Conservation (phyloP, 2,329 filamentous ascomycete genomes). For the Plenodomus tracheiphilus region DNA sequence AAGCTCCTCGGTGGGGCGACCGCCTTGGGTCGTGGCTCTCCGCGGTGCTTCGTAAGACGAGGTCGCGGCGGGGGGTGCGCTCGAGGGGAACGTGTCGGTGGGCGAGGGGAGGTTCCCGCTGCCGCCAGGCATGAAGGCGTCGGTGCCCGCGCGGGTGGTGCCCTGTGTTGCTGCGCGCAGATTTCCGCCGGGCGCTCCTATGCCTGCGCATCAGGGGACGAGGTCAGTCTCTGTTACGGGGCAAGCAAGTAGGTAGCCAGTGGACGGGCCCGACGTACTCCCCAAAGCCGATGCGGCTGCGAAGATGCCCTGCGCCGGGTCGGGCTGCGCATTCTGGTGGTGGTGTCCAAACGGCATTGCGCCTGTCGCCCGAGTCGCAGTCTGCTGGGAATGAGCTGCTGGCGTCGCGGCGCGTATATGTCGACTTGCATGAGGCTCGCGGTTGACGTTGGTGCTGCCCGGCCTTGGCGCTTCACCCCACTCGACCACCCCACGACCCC, state of each 20-base stretch:
- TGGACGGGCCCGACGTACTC: conserved; percentile 22
- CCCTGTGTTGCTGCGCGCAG: conserved; percentile 45
- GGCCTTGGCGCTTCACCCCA: not conserved
- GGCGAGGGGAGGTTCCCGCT: conserved; percentile 29
- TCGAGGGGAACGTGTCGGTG: conserved; percentile 22
- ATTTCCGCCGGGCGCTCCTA: conserved; percentile 50
- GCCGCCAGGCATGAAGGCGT: conserved; percentile 47
- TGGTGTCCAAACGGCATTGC: conserved; percentile 47
- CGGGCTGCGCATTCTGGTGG: conserved; percentile 36
- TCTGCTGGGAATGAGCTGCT: conserved; percentile 4
- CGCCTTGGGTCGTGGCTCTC: conserved; percentile 50
- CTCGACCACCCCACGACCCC: conserved; percentile 2
- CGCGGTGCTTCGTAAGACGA: conserved; percentile 57
- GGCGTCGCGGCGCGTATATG: conserved; percentile 13
- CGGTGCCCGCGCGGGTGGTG: conserved; percentile 49
- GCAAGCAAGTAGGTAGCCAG: not conserved
- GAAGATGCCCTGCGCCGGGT: conserved; percentile 49
- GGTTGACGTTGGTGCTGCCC: conserved; percentile 4
- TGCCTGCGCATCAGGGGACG: conserved; percentile 23
- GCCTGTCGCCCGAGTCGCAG: conserved; percentile 15
- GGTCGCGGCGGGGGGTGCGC: conserved; percentile 41
- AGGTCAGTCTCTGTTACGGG: conserved; percentile 4
- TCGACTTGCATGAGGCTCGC: conserved; percentile 4
- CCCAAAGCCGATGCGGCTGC: conserved; percentile 52
- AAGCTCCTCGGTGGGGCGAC: conserved; percentile 59